Evolutionary conservation across 352 stramenopile species (phyloP).

Genomic region (Pythium rishiriense): DNA sequence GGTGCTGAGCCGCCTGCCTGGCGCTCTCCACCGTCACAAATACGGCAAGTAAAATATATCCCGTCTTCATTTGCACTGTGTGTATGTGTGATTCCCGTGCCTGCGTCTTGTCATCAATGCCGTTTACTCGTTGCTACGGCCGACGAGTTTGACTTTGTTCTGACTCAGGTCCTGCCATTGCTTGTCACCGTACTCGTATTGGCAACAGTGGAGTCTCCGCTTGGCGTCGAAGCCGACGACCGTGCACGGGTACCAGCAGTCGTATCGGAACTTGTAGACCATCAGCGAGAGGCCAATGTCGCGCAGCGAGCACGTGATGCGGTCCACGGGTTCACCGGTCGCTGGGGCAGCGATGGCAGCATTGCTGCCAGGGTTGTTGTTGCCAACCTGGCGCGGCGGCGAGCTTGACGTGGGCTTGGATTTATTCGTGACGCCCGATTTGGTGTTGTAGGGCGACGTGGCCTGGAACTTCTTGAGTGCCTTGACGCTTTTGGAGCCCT

Average conservation of each 20-base stretch:
- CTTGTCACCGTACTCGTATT: slow-evolving; percentile 84
- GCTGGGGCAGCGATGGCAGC: too few relatives aligned
- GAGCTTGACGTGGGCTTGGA: neutral
- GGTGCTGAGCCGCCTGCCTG: slow-evolving; percentile 78
- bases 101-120: neutral
- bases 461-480: slow-evolving; percentile 64
- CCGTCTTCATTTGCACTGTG: neutral
- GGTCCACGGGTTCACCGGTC: neutral
- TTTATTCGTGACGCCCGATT: slow-evolving; percentile 9
- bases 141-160: slow-evolving; percentile 50
- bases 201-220: slow-evolving; percentile 69
- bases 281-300: slow-evolving; percentile 67
- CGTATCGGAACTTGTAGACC: slow-evolving; percentile 78
- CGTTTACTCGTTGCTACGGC: slow-evolving; percentile 16
- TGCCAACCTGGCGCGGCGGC: neutral
- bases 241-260: slow-evolving; percentile 83
- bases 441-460: slow-evolving; percentile 48
- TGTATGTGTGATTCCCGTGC: too few relatives aligned
- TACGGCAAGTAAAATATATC: slow-evolving; percentile 77
- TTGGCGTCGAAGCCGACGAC: slow-evolving; percentile 76
- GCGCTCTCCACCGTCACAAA: slow-evolving; percentile 82
- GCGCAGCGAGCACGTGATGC: slow-evolving; percentile 45
- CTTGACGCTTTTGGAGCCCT: slow-evolving; percentile 67
- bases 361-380: neutral
- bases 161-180: slow-evolving; percentile 69